A percentile compares a stretch with the other conserved stretches of the same genome.
phyloP scores from a whole-genome alignment of 225 moss, liverwort and hornwort species.

The Pseudisothecium myosuroides region DNA sequence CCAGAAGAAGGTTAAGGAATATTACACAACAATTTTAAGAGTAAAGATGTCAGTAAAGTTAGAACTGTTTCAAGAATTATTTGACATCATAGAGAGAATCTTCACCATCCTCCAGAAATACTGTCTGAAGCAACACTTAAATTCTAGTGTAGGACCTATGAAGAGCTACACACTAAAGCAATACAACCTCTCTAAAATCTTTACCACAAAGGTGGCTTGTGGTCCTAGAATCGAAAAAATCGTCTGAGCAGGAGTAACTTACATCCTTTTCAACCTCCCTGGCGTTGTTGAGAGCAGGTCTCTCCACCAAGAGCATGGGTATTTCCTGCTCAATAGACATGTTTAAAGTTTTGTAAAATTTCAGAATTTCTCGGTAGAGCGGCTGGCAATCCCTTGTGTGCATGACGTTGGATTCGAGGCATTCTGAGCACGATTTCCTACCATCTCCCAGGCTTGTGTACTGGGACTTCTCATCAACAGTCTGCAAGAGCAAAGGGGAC shows the following conservation, averaged over 20 bases:
- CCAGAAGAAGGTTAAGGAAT: not conserved
- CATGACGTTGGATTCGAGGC: constrained; percentile 73
- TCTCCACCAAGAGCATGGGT: constrained; percentile 90
- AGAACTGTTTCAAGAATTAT: not conserved
- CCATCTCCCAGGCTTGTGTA: constrained; percentile 72
- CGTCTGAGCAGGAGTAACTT: not conserved
- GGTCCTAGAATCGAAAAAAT: not conserved
- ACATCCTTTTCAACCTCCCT: constrained; percentile 86
- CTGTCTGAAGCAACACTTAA: not conserved
- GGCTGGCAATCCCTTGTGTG: constrained; percentile 89
- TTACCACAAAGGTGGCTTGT: not conserved
- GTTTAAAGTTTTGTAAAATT: constrained; percentile 60
- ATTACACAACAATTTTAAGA: not conserved
- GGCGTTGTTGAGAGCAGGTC: constrained; percentile 87
- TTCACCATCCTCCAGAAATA: not conserved
- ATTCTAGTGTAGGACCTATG: not conserved
- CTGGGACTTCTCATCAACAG: constrained; percentile 32
- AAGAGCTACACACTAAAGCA: not conserved
- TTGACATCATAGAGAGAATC: not conserved
- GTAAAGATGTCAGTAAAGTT: not conserved
- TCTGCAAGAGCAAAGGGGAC: constrained; percentile 28
- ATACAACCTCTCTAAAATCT: not conserved
- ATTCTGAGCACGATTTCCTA: constrained; percentile 78
- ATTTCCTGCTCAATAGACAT: constrained; percentile 92
- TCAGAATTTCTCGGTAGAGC: constrained; percentile 75